Base-by-base conservation (phyloP, 805 yeast genomes). In the Gaillardinia entomophila region DNA sequence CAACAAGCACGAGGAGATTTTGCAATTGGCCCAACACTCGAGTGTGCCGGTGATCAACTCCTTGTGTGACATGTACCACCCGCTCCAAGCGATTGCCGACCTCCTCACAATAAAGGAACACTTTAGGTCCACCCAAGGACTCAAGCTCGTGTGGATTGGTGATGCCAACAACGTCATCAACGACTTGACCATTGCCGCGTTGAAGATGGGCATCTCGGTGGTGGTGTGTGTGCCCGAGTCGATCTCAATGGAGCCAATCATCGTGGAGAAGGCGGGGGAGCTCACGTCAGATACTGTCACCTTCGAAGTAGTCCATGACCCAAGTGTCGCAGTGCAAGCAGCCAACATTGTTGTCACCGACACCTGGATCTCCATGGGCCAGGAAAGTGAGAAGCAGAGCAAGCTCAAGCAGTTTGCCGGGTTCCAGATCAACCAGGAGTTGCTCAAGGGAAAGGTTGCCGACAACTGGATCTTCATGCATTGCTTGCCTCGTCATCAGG, bases 281-380 rank as follows among this genome's bases (percentile, higher is more conserved):
- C 73, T 66, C 37, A 69, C 72, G 3, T 76, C 75, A 30, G 68
- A 79, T 8, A 28, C 37, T 6, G 42, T 60, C 16, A 48, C 60
- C 0, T 68, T 86, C 35, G 77, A 71, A 43, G 51, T 79, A 5
- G 72, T 81, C 3, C 79, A 85, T 43, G 86, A 85, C 48, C 92
- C 97, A 3, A 49, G 62, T n/a, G 66, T 50, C 16, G 96, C 97
- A 1, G 75, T 87, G 31, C 66, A 70, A 33, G 68, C 71, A 43
- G 87, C 97, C 4, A 76, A 90, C 51, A 70, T 92, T 26, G 58
- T 92, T 23, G 97, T 90, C 28, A 92, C 98, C n/a, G 98, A 92
- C 51, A 92, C 98, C 3, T 92, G 95, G 79, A 77, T 92, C 16
- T 90, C 97, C 1, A 92, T 92, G 98, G 98, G 98, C 36, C 89